phyloP scores from a whole-genome alignment of 352 stramenopile genomes.

The Globisporangium okanoganense region DNA sequence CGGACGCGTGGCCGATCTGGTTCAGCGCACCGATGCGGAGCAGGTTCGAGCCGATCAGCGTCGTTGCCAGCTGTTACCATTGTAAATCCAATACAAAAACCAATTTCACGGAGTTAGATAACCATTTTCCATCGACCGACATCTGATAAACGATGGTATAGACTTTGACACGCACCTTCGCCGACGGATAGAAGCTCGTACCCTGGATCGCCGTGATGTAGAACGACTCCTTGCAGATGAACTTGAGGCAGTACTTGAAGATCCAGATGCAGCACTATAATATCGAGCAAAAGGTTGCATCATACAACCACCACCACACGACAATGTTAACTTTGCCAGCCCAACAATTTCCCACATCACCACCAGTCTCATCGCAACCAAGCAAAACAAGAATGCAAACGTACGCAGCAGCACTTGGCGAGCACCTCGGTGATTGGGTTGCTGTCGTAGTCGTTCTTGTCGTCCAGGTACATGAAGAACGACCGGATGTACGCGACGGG shows the following conservation, averaged over 20 bases:
- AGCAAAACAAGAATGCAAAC: conserved; percentile 18
- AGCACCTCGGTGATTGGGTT: conserved; percentile 52
- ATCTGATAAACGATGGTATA: neutral
- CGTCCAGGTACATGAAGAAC: conserved; percentile 81
- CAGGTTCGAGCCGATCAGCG: conserved; percentile 27
- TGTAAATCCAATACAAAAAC: neutral
- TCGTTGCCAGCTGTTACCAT: conserved; percentile 17
- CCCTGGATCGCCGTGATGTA: conserved; percentile 83
- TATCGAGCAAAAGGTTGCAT: neutral
- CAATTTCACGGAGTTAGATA: neutral
- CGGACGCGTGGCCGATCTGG: conserved; percentile 28
- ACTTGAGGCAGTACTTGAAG: conserved; percentile 82
- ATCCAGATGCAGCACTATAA: conserved; percentile 78
- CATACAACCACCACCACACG: conserved; percentile 6
- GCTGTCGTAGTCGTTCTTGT: conserved; percentile 76
- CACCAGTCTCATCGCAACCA: neutral
- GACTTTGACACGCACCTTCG: conserved; percentile 36
- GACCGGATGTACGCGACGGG: conserved; percentile 62
- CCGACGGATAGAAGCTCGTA: conserved; percentile 69
- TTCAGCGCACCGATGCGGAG: conserved; percentile 26
- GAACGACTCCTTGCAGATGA: conserved; percentile 78
- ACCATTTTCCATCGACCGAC: neutral
- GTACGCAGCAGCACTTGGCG: conserved; percentile 69
- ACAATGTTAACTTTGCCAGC: neutral
- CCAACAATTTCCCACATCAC: conserved; percentile 4